Percentiles rank a stretch among this genome's conserved stretches.
These are phyloP conservation scores for Ascochyta viciae-villosae DNA, from an alignment of 2,329 filamentous ascomycete species.

Conservation along the genomic window DNA sequence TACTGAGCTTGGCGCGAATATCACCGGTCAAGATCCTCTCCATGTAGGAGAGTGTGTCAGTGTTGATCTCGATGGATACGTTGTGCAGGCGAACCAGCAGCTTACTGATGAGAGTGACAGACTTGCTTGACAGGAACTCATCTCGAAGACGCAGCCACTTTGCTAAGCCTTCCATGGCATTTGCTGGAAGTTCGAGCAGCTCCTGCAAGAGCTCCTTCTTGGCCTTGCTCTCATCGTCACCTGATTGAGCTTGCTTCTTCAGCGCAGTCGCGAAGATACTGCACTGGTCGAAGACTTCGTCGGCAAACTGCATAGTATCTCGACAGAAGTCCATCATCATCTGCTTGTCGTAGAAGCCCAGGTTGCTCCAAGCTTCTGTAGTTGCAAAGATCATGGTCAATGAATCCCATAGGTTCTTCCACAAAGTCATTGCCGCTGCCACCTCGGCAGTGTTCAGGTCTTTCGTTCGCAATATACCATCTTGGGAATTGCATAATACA, in stretches of 20 bases:
- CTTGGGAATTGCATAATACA: conserved; percentile 68
- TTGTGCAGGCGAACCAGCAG: conserved; percentile 82
- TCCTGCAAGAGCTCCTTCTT: conserved; percentile 53
- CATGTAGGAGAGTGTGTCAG: conserved; percentile 66
- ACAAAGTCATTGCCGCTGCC: conserved; percentile 75
- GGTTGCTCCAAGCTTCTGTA: conserved; percentile 81
- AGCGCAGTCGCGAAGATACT: conserved; percentile 79
- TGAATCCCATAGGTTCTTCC: conserved; percentile 83
- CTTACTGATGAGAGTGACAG: conserved; percentile 83
- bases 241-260: conserved; percentile 44
- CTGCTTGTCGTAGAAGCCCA: conserved; percentile 70
- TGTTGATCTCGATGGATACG: conserved; percentile 73
- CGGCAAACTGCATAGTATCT: conserved; percentile 92
- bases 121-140: conserved; percentile 80
- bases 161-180: conserved; percentile 72
- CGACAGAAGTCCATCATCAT: conserved; percentile 92
- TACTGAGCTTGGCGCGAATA: conserved; percentile 79
- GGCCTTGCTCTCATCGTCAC: conserved; percentile 47
- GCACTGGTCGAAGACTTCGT: conserved; percentile 83
- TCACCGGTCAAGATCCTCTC: conserved; percentile 69
- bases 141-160: conserved; percentile 93
- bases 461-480: conserved; percentile 66
- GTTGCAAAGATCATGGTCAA: conserved; percentile 81
- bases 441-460: conserved; percentile 67
- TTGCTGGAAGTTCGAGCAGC: conserved; percentile 70